phyloP scores from a whole-genome alignment of 441 rosid genomes.

The Gossypium schwendimanii region DNA sequence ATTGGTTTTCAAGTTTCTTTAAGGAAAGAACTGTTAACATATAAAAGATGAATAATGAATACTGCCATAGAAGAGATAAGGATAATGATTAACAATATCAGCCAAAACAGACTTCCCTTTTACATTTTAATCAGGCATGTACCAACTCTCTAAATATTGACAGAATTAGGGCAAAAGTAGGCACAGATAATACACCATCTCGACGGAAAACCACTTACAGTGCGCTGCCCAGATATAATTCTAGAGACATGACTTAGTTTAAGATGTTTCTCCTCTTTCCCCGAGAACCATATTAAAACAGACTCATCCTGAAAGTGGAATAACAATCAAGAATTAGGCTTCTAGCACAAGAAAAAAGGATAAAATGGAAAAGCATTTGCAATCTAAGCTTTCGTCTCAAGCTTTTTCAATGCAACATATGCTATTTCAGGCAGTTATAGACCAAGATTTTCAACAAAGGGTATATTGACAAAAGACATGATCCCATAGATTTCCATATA shows the following conservation, averaged over 20 bases:
- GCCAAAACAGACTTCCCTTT: neutral
- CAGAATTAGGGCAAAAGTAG: conserved; percentile 1
- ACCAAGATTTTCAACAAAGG: neutral
- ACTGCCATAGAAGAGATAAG: neutral
- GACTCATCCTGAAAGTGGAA: conserved; percentile 75
- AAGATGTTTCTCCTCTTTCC: conserved; percentile 89
- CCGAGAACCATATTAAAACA: conserved; percentile 92
- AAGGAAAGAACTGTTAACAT: neutral
- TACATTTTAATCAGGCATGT: neutral
- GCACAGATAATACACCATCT: conserved; percentile 2
- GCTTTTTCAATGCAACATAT: neutral
- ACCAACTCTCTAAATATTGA: neutral
- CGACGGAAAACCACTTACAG: conserved; percentile 51
- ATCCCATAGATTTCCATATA: neutral
- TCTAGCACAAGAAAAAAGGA: conserved; percentile 1
- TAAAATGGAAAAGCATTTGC: neutral
- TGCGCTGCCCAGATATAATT: conserved; percentile 93
- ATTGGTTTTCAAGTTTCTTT: neutral
- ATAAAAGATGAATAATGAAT: neutral
- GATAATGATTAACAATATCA: neutral
- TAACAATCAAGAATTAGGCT: conserved; percentile 13
- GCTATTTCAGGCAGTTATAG: neutral
- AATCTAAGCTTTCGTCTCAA: neutral
- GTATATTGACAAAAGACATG: neutral
- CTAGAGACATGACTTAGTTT: conserved; percentile 84